Conservation (phyloP, 352 stramenopile genomes). For the Globisporangium polare region DNA sequence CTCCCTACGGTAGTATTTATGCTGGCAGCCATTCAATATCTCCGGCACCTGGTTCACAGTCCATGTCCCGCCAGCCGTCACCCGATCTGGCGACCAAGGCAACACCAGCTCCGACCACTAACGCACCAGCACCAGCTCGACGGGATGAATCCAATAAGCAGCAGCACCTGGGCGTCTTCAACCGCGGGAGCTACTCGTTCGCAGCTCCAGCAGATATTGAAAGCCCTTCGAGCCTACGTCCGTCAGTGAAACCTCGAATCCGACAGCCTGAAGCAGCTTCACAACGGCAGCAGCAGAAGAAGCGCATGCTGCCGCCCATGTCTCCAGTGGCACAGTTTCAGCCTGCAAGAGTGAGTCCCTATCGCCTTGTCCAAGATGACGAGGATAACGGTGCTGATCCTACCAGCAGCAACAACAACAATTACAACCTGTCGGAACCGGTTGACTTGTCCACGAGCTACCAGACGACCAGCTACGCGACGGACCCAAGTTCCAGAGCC, state of each 20-base stretch:
- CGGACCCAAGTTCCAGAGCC: not conserved
- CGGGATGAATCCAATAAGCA: no score
- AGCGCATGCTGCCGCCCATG: conserved; percentile 14
- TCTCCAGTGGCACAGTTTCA: not conserved
- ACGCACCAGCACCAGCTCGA: not conserved
- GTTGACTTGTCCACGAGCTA: conserved; percentile 12
- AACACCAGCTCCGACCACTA: conserved; percentile 2
- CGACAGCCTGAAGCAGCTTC: not conserved
- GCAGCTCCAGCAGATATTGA: not conserved
- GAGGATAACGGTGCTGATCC: not conserved
- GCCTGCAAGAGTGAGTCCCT: not conserved
- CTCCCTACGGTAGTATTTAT: not conserved
- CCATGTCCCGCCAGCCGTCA: not conserved
- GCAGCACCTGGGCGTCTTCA: not conserved
- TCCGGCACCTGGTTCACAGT: not conserved
- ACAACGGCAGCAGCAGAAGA: not conserved
- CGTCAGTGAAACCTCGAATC: not conserved
- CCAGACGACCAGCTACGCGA: conserved; percentile 7
- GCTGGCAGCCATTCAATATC: not conserved
- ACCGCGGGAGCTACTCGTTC: not conserved
- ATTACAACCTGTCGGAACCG: not conserved
- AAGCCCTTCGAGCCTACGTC: no score
- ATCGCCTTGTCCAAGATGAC: not conserved
- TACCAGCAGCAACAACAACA: not conserved
- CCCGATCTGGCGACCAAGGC: not conserved